Base-by-base conservation (phyloP, 2,329 filamentous ascomycete genomes). In the Xylariomycetidae sp. region DNA sequence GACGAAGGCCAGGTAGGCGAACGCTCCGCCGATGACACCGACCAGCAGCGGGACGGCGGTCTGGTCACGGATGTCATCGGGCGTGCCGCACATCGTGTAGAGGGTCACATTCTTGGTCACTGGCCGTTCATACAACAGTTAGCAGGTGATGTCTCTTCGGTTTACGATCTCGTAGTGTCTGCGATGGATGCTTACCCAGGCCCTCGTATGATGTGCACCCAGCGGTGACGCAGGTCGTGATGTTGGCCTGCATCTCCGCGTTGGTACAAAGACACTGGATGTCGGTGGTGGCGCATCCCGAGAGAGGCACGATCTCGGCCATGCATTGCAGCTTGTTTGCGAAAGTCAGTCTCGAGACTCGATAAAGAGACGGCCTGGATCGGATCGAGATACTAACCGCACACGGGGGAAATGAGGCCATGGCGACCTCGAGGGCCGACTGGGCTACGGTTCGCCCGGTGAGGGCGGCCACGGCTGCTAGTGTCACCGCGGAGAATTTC, bases 21-120 rank as follows among this genome's bases (percentile, higher is more conserved):
- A 16, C 10, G 33, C 40, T 13, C 42, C 42, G 12, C 37, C 37
- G 22, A 39, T 38, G 32, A 45, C 35, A 19, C 37, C 40, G 29
- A 42, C 32, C 8, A 40, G 28, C 15, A 42, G 34, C 3, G 42
- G 39, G 5, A 16, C 36, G 10, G 20, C 13, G 10, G 18, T 30
- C n/a, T 42, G 29, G 20, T 45, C 36, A 3, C 42, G 39, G 10
- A 34, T 20, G n/a, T n/a, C n/a, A n/a, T n/a, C n/a, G 7, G 29
- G 27, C 5, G 13, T 19, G 25, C 31, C 36, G 40, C 42, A 45
- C 31, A 40, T 33, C 13, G 27, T 40, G n/a, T n/a, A n/a, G 25
- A 35, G 15, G 12, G 39, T 40, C 10, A 16, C 34, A 15, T 45
- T 45, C 34, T 45, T 40, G 15, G 34, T 27, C 32, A 33, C 37